These are phyloP conservation scores for Piper longum DNA, from an alignment of 164 flowering plant genomes.

Conservation along the genomic window DNA sequence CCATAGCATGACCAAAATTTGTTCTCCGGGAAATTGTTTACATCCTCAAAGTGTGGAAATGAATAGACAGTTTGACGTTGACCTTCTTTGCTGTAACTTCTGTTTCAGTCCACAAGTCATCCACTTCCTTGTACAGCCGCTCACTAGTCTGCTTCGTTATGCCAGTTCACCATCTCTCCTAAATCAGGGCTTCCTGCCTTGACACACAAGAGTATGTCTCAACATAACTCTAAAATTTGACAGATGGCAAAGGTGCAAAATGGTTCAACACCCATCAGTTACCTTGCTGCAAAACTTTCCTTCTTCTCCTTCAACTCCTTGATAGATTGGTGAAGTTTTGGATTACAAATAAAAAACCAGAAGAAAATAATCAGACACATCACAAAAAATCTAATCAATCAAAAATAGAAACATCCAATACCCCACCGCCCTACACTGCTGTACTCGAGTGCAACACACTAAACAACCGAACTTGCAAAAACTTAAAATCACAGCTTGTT, in stretches of 20 bases:
- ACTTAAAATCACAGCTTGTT: background rate
- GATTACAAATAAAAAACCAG: conserved; percentile 34
- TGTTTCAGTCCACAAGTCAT: conserved; percentile 86
- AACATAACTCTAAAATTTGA: conserved; percentile 30
- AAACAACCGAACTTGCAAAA: background rate
- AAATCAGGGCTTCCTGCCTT: conserved; percentile 52
- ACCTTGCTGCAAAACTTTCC: conserved; percentile 75
- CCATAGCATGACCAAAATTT: background rate
- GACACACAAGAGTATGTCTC: conserved; percentile 86
- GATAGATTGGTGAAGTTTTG: conserved; percentile 55
- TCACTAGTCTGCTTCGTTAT: conserved; percentile 94
- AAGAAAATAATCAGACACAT: background rate
- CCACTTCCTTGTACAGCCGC: conserved; percentile 85
- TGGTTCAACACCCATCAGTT: conserved; percentile 11
- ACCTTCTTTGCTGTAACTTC: conserved; percentile 89
- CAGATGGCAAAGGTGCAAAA: conserved; percentile 1
- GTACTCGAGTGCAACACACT: background rate
- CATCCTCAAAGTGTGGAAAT: background rate
- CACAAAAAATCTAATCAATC: background rate
- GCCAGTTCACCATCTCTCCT: conserved; percentile 61
- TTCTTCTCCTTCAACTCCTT: conserved; percentile 77
- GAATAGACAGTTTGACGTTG: background rate
- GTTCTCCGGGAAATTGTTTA: background rate
- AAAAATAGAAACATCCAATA: background rate
- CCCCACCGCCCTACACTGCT: background rate